Conservation (phyloP, 805 yeast genomes). For the Metschnikowia proteae region DNA sequence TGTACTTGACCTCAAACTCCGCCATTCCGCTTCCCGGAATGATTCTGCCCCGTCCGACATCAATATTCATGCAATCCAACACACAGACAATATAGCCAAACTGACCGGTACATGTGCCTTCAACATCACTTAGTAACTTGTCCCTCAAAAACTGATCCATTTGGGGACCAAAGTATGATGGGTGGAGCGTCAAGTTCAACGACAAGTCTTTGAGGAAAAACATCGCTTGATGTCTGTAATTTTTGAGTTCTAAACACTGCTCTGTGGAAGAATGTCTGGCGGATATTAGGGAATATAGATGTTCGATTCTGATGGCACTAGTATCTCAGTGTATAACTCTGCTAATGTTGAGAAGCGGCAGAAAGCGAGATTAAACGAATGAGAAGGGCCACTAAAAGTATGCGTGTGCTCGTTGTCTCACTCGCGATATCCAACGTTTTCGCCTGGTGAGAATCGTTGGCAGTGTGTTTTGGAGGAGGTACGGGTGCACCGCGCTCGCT, state of each 20-base stretch:
- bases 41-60: slow-evolving; percentile 90
- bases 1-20: slow-evolving; percentile 90
- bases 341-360: not conserved
- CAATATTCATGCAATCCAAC: slow-evolving; percentile 88
- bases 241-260: not conserved
- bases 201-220: slow-evolving; percentile 76
- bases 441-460: slow-evolving; percentile 3
- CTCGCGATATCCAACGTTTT: not conserved
- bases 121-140: slow-evolving; percentile 90
- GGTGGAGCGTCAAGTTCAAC: slow-evolving; percentile 88
- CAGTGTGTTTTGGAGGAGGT: not conserved
- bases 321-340: not conserved
- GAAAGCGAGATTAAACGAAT: not conserved
- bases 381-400: not conserved
- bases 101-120: slow-evolving; percentile 98
- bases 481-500: not conserved
- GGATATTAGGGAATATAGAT: not conserved
- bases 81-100: slow-evolving; percentile 97
- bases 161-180: slow-evolving; percentile 95
- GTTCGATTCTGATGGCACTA: not conserved
- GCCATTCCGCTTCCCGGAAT: slow-evolving; percentile 92
- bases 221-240: slow-evolving; percentile 21
- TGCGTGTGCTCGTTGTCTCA: not conserved
- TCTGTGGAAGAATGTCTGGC: not conserved
- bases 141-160: slow-evolving; percentile 92